phyloP scores from a whole-genome alignment of 352 stramenopile species.

The Globisporangium megalacanthum region DNA sequence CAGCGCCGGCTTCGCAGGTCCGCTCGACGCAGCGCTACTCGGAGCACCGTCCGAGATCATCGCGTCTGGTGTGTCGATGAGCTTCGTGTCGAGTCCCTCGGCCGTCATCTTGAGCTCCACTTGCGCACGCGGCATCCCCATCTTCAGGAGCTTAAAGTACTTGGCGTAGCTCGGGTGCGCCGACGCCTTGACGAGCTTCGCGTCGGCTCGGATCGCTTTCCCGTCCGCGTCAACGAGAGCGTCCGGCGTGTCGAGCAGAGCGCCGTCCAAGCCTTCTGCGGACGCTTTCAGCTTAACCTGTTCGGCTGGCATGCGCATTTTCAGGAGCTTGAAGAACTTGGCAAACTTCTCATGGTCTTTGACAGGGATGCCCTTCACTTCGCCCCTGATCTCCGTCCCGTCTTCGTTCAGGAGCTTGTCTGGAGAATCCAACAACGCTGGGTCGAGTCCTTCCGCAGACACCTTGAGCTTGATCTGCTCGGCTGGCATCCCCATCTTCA shows the following conservation, averaged over 20 bases:
- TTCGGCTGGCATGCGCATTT: conserved; percentile 81
- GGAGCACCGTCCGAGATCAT: conserved; percentile 50
- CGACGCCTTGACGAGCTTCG: too few species aligned
- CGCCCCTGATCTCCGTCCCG: conserved; percentile 44
- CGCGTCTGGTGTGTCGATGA: conserved; percentile 84
- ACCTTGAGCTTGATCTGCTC: conserved; percentile 94
- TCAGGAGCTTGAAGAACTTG: conserved; percentile 96
- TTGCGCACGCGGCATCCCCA: conserved; percentile 37
- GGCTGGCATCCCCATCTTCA: conserved; percentile 84
- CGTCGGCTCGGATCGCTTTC: too few species aligned
- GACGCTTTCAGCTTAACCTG: conserved; percentile 86
- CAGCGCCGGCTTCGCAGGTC: conserved; percentile 23
- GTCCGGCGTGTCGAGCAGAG: conserved; percentile 52
- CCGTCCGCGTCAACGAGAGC: conserved; percentile 33
- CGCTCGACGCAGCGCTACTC: conserved; percentile 13
- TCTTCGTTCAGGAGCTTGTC: conserved; percentile 55
- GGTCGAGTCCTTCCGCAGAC: conserved; percentile 65
- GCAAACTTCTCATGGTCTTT: conserved; percentile 90
- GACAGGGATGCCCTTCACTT: conserved; percentile 79
- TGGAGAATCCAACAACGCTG: conserved; percentile 55
- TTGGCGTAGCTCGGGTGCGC: conserved; percentile 32
- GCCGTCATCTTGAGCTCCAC: conserved; percentile 62
- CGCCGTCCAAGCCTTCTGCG: conserved; percentile 49
- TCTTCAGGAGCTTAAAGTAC: conserved; percentile 56
- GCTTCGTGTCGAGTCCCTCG: conserved; percentile 85